A percentile compares a stretch with the other conserved stretches of the same genome.
phyloP scores from a whole-genome alignment of 441 rosid species.

The Theobroma grandiflorum region DNA sequence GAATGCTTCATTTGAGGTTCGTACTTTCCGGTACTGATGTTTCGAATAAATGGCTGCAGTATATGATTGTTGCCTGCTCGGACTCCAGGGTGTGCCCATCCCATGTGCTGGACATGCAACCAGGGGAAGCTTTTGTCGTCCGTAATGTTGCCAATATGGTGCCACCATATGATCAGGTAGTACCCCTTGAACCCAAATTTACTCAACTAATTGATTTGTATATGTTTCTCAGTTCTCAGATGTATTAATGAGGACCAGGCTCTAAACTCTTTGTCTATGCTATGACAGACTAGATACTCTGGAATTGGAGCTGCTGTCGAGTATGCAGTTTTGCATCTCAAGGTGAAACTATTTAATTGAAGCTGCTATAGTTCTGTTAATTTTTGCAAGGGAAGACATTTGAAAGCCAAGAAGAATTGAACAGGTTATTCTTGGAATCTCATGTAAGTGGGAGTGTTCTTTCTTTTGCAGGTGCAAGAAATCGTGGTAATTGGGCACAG shows the following conservation, averaged over 20 bases:
- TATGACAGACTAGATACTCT: constrained; percentile 58
- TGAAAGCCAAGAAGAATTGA: background rate
- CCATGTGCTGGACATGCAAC: constrained; percentile 84
- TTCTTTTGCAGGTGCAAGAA: constrained; percentile 63
- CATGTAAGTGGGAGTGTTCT: background rate
- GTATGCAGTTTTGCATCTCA: constrained; percentile 95
- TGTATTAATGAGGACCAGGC: background rate
- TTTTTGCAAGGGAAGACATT: background rate
- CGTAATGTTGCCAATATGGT: constrained; percentile 97
- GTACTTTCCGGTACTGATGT: background rate
- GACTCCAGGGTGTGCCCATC: constrained; percentile 98
- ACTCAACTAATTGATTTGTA: background rate
- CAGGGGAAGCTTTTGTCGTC: constrained; percentile 96
- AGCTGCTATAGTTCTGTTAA: background rate
- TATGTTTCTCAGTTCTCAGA: background rate
- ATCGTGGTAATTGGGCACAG: constrained; percentile 98
- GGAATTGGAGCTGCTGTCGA: constrained; percentile 93
- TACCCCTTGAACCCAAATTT: constrained; percentile 13
- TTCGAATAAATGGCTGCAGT: constrained; percentile 52
- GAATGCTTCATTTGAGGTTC: background rate
- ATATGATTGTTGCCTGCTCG: constrained; percentile 96
- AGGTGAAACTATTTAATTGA: constrained; percentile 48
- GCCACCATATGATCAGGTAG: constrained; percentile 90
- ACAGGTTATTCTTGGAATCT: background rate
- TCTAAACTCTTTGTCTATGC: background rate